Conservation (phyloP, 1,284 basidiomycete species). For the Fomes fomentarius region DNA sequence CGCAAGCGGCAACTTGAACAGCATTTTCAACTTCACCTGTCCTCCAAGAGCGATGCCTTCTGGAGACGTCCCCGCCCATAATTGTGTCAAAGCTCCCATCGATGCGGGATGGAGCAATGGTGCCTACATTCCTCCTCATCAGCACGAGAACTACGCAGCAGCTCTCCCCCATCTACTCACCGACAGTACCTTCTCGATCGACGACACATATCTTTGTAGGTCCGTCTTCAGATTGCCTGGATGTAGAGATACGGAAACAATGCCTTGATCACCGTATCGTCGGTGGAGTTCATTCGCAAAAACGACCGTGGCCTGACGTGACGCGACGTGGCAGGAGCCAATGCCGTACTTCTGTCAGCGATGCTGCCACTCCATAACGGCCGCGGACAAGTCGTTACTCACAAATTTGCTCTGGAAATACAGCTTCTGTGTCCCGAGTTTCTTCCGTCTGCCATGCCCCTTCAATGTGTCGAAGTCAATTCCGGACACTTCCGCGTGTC, state of each 20-base stretch:
- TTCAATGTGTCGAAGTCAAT: constrained; percentile 23
- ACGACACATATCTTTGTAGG: constrained; percentile 39
- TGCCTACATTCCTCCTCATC: constrained; percentile 15
- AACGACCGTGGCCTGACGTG: constrained; percentile 48
- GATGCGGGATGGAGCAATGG: constrained; percentile 23
- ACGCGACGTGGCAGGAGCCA: constrained; percentile 19
- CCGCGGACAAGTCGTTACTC: constrained; percentile 17
- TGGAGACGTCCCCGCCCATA: constrained; percentile 34
- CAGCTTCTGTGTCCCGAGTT: constrained; percentile 9
- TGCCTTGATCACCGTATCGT: constrained; percentile 51
- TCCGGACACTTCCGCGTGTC: constrained; percentile 13
- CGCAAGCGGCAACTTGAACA: background rate
- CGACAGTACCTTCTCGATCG: constrained; percentile 9
- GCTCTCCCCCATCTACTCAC: constrained; percentile 21
- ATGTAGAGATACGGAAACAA: constrained; percentile 46
- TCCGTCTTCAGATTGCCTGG: constrained; percentile 45
- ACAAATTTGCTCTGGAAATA: constrained; percentile 47
- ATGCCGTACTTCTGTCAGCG: background rate
- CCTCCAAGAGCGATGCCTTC: constrained; percentile 23
- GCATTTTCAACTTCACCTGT: constrained; percentile 28
- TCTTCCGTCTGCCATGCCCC: constrained; percentile 14
- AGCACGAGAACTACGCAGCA: constrained; percentile 14
- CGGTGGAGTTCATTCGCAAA: constrained; percentile 51
- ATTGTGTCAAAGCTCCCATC: constrained; percentile 32
- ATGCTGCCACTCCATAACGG: background rate